These are phyloP conservation scores for Backusella liffmaniae DNA, from an alignment of 192 early-diverging fungal genomes.

Conservation along the genomic window DNA sequence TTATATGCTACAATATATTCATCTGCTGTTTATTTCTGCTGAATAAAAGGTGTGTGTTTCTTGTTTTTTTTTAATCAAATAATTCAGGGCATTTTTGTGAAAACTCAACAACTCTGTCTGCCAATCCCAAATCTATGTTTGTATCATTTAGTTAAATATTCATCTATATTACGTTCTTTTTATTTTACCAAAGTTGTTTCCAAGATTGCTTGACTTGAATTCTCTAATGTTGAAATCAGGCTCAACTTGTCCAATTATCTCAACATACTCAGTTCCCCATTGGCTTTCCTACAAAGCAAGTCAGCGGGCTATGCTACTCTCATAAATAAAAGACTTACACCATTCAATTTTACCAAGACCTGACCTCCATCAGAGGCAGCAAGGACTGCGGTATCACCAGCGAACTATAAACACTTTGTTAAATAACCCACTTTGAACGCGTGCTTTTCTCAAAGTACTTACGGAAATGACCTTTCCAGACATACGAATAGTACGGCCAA, in stretches of 20 bases:
- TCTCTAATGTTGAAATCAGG: constrained; percentile 33
- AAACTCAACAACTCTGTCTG: constrained; percentile 34
- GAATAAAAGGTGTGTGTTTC: background rate
- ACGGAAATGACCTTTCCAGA: constrained; percentile 30
- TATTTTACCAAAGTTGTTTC: constrained; percentile 37
- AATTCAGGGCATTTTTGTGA: constrained; percentile 33
- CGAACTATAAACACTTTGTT: constrained; percentile 5
- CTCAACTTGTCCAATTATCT: constrained; percentile 39
- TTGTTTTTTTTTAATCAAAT: constrained; percentile 14
- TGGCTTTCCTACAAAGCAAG: constrained; percentile 16
- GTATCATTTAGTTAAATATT: background rate
- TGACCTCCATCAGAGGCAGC: constrained; percentile 36
- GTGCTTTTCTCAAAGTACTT: background rate
- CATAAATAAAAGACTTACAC: constrained; percentile 11
- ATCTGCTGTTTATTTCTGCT: background rate
- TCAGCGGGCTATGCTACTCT: background rate
- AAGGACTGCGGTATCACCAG: constrained; percentile 28
- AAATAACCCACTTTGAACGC: background rate
- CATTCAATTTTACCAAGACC: constrained; percentile 26
- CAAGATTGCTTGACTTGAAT: constrained; percentile 30
- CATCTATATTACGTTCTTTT: background rate
- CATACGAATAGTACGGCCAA: constrained; percentile 28
- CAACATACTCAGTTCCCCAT: constrained; percentile 30
- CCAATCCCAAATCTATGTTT: constrained; percentile 29
- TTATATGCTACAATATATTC: constrained; percentile 1